Base-by-base conservation (phyloP, 805 yeast species). In the Sugiyamaella boreocaroliniensis region DNA sequence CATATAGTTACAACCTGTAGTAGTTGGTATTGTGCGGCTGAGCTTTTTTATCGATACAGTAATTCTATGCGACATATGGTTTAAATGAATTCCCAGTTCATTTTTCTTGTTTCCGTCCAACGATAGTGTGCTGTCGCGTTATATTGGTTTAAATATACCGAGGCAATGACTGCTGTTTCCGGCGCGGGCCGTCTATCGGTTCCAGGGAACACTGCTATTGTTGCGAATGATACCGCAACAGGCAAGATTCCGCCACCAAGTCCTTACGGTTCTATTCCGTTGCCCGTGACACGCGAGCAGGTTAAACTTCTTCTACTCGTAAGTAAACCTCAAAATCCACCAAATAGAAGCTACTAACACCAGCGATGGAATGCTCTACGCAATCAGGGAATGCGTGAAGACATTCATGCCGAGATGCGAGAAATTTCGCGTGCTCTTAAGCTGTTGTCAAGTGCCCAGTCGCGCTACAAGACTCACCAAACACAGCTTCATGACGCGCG, bases 341-440 rank as follows among this genome's bases (percentile, higher is more conserved):
- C 3, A 15, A 6, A 18, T 4, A 26, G 15, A 7, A 11, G 11
- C 26, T 7, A 9, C 41, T 34, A 32, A 45, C 26, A 10, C 19
- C 34, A 57, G 61, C 64, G 72, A 50, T 68, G 68, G 65, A 66
- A 64, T 53, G 70, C 70, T 47, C 55, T 68, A 45, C 56, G 60
- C 20, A 46, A 54, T 29, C 58, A 58, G 51, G 64, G 63, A 18
- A 62, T 64, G 18, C 53, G 43, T 22, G 64, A 67, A 19, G 50
- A 55, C n/a, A 50, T 34, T 29, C 61, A 67, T 48, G 55, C 55
- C 6, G 73, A 69, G 58, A 56, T 69, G 61, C 55, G 55, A 40
- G 67, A 64, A 29, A 57, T 69, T 46, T 59, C 66, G 29, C 51
- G 61, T 22, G 58, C 63, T 45, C 56, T 69, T 43, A 55, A 51